Evolutionary conservation across 257 asterid genomes (phyloP).

Genomic region (Nicotiana otophora): DNA sequence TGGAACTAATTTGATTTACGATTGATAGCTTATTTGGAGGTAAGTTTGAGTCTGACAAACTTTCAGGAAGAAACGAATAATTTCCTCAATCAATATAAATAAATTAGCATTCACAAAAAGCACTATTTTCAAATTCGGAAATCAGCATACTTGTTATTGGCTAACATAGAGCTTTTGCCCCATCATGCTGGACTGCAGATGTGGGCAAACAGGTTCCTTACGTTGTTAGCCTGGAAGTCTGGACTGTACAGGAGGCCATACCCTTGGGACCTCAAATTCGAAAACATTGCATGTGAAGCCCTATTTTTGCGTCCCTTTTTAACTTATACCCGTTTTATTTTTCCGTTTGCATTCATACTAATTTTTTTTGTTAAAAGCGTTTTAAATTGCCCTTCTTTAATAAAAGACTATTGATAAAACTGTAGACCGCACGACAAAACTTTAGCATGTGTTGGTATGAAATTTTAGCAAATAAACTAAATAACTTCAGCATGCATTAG

Average conservation of each 20-base stretch:
- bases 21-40: neutral
- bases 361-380: no score
- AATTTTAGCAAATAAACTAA: no score
- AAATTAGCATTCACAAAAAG: neutral
- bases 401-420: no score
- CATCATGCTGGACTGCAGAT: constrained; percentile 87
- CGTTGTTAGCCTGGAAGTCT: constrained; percentile 59
- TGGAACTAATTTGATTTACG: neutral
- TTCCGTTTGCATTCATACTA: no score
- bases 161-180: constrained; percentile 79
- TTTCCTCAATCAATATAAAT: neutral
- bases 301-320: no score
- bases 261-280: constrained; percentile 15
- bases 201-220: constrained; percentile 84
- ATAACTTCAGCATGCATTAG: no score
- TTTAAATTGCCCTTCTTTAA: no score
- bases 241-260: constrained; percentile 3
- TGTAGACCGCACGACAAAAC: no score
- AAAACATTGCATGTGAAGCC: neutral
- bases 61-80: neutral
- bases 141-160: constrained; percentile 67
- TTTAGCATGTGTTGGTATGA: no score
- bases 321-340: no score
- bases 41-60: neutral
- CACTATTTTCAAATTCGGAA: neutral